A percentile compares a stretch with the other conserved stretches of the same genome.
Evolutionary conservation across 2,329 filamentous ascomycete species (phyloP).

Genomic region (Cordyceps militaris): DNA sequence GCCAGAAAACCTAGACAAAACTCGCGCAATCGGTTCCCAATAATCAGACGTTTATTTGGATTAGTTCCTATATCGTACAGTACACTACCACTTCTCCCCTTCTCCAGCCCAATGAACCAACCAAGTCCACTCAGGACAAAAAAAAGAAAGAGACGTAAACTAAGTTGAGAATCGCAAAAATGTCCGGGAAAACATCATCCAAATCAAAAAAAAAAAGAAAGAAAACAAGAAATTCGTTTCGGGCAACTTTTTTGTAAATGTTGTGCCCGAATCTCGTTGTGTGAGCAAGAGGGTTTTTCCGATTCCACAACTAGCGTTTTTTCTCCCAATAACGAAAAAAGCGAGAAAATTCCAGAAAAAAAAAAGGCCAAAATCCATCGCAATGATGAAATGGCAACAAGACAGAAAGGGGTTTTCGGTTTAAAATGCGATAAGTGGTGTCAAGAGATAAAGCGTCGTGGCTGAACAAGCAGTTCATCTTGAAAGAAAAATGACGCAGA

Average conservation of each 20-base stretch:
- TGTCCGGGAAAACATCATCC: neutral
- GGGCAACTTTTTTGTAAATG: neutral
- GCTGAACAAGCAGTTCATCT: neutral
- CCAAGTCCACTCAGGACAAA: neutral
- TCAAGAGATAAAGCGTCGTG: neutral
- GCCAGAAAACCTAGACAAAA: neutral
- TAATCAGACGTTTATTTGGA: slow-evolving; percentile 9
- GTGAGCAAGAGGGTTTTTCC: neutral
- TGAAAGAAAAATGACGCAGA: neutral
- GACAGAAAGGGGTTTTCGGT: neutral
- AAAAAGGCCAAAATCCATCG: slow-evolving; percentile 1
- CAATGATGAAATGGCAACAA: neutral
- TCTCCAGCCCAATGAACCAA: neutral
- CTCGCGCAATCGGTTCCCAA: neutral
- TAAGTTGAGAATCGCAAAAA: neutral
- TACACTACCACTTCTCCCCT: neutral
- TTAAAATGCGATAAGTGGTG: neutral
- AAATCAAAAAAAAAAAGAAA: neutral
- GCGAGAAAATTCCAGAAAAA: neutral
- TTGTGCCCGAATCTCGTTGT: neutral
- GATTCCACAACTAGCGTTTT: neutral
- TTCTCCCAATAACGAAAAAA: neutral
- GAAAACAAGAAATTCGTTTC: neutral
- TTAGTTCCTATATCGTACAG: slow-evolving; percentile 12
- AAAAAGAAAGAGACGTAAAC: neutral